Base-by-base conservation (phyloP, 2,329 filamentous ascomycete genomes). In the Colletotrichum lupini region DNA sequence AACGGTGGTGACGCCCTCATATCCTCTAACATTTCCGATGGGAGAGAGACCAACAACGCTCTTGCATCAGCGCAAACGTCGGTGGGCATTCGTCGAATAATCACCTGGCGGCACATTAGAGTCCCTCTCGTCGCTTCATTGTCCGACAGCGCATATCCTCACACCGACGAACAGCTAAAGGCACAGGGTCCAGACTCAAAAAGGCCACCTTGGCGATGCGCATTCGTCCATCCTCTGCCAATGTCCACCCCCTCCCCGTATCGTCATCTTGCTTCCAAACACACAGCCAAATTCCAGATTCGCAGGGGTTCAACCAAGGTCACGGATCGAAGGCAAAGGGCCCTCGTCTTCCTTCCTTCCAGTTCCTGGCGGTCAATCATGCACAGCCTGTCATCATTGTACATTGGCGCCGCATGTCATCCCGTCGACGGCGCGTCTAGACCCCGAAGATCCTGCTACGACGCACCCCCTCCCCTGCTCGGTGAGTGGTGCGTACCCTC, bases 391-490 rank as follows among this genome's bases (percentile, higher is more conserved):
- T 64, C 69, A 72, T 69, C 69, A 72, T 69, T 30, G 66, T 59
- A 69, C 66, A 64, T 69, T 72, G 69, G 66, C 53, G 59, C 46
- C 42, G 59, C 69, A 72, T 69, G 59, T 42, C 69, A 37, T 72
- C 58, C 26, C 59, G 69, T 64, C 53, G 59, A 64, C 42, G 69
- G 52, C 65, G 58, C 65, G 30, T 69, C 66, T 69, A 72, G 69
- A 64, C 59, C 66, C 63, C 59, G 59, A 69, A 24, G 46, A 59
- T 64, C 69, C 68, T 56, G 59, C 56, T 32, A 28, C 28, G 22
- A 19, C 24, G 52, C 32, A 19, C 56, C 22, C 56, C 56, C 8
- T 46, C 32, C 49, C 16, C 42, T 14, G 53, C 69, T 58, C 58
- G 19, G 59, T 56, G 24, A 19, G 22, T 14, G 26, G 42, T 46